Conservation (phyloP, 225 moss, liverwort and hornwort genomes). For the Bryoerythrophyllum caledonicum region DNA sequence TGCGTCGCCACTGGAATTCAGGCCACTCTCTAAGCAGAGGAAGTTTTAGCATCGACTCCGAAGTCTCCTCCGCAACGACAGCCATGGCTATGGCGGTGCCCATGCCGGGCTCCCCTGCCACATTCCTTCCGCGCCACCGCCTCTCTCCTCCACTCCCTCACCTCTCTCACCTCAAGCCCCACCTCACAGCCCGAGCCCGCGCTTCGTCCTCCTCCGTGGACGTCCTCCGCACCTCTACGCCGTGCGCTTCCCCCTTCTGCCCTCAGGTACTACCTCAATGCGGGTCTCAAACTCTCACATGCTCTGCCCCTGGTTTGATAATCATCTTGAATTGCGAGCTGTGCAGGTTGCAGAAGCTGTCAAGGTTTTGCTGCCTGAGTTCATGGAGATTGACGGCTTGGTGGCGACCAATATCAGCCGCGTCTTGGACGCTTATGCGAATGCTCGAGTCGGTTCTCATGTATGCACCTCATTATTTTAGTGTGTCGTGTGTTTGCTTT, state of each 20-base stretch:
- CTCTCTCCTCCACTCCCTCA: neutral
- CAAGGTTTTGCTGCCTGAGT: conserved; percentile 68
- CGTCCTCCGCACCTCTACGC: conserved; percentile 19
- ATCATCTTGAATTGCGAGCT: neutral
- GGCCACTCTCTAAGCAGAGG: neutral
- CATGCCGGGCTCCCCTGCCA: conserved; percentile 4
- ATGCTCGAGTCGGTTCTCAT: conserved; percentile 89
- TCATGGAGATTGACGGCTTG: conserved; percentile 80
- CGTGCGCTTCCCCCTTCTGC: conserved; percentile 48
- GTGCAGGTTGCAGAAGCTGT: conserved; percentile 78
- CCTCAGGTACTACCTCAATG: conserved; percentile 40
- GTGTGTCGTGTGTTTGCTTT: too few relatives aligned
- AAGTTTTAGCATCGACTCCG: neutral
- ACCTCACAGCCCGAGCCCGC: neutral
- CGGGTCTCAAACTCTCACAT: neutral
- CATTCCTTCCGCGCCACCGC: conserved; percentile 5
- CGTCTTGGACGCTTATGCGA: conserved; percentile 73
- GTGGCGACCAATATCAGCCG: conserved; percentile 82
- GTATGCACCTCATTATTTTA: conserved; percentile 40
- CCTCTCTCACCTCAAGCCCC: too few relatives aligned
- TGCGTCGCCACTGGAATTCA: neutral
- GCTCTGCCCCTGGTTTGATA: neutral
- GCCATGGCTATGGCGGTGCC: conserved; percentile 37
- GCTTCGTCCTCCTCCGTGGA: conserved; percentile 20
- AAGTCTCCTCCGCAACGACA: conserved; percentile 8